Evolutionary conservation across 2,329 filamentous ascomycete genomes (phyloP).

Genomic region (Trichoderma koningii): DNA sequence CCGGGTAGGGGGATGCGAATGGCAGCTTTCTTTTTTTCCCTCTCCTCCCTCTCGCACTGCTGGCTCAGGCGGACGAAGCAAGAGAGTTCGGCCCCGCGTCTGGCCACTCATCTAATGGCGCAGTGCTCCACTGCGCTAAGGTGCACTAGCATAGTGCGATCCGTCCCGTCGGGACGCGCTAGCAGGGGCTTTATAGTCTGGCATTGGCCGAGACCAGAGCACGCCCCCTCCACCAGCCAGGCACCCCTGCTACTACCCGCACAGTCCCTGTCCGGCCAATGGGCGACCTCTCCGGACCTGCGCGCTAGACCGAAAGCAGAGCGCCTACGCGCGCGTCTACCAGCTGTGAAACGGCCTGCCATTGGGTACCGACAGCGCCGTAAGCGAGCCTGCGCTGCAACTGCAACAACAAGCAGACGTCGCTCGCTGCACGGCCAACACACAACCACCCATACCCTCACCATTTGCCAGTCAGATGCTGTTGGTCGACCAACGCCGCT

Average conservation of each 20-base stretch:
- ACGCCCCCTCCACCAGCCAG: conserved; percentile 28
- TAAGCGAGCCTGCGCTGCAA: conserved; percentile 36
- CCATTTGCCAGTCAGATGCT: conserved; percentile 6
- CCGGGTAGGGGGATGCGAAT: conserved; percentile 7
- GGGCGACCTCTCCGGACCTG: conserved; percentile 33
- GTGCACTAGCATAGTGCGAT: conserved; percentile 38
- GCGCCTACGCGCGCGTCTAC: conserved; percentile 39
- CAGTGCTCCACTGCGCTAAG: conserved; percentile 31
- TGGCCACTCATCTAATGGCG: conserved; percentile 34
- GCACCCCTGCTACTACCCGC: neutral
- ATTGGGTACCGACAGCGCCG: conserved; percentile 39
- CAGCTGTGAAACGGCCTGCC: conserved; percentile 29
- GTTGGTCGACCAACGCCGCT: conserved; percentile 15
- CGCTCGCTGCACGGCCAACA: conserved; percentile 35
- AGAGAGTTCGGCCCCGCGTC: conserved; percentile 26
- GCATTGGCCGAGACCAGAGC: conserved; percentile 31
- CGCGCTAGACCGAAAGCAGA: conserved; percentile 30
- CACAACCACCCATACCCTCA: conserved; percentile 29
- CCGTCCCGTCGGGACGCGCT: conserved; percentile 44
- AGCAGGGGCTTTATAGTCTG: conserved; percentile 30
- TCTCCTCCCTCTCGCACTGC: conserved; percentile 1
- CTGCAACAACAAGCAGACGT: conserved; percentile 12
- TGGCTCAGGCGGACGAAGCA: conserved; percentile 25
- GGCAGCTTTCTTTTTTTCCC: conserved; percentile 5
- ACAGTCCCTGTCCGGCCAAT: conserved; percentile 33